phyloP scores from a whole-genome alignment of 768 basidiomycete species.

The Hypholoma fasciculare region DNA sequence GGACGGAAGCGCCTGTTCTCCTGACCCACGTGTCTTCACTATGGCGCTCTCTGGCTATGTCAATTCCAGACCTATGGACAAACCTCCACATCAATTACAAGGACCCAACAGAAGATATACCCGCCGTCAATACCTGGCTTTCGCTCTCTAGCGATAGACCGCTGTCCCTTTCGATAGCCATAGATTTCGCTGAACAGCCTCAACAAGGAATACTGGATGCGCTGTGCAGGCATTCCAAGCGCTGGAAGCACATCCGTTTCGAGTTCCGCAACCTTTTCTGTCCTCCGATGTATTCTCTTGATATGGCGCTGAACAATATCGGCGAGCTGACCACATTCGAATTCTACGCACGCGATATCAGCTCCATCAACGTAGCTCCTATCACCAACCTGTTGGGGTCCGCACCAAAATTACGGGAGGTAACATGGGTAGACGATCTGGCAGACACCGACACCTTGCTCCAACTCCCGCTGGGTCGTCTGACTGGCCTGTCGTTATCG shows the following conservation, averaged over 20 bases:
- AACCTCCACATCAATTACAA: constrained; percentile 31
- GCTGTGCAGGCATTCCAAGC: constrained; percentile 24
- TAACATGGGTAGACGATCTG: constrained; percentile 35
- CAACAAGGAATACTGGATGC: constrained; percentile 31
- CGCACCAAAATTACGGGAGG: constrained; percentile 26
- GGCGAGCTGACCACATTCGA: constrained; percentile 30
- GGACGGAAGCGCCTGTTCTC: constrained; percentile 26
- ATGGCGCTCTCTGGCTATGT: constrained; percentile 26
- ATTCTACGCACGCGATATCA: constrained; percentile 32
- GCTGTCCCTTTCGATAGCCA: constrained; percentile 28
- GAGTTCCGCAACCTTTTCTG: constrained; percentile 32
- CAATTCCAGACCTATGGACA: constrained; percentile 29
- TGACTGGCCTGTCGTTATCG: constrained; percentile 28
- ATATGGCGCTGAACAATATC: constrained; percentile 22
- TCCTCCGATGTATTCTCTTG: constrained; percentile 30
- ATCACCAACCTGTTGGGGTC: constrained; percentile 26
- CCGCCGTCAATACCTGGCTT: constrained; percentile 25
- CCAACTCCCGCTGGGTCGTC: constrained; percentile 26
- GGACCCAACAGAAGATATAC: constrained; percentile 25
- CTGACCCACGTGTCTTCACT: constrained; percentile 26
- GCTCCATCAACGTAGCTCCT: constrained; percentile 28
- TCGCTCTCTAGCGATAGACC: constrained; percentile 25
- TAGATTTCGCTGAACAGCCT: constrained; percentile 31
- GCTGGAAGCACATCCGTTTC: constrained; percentile 32
- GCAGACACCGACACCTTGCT: constrained; percentile 30